A percentile compares a stretch with the other conserved stretches of the same genome.
Conservation (phyloP, 306 rosid species). For the Biancaea sappan region DNA sequence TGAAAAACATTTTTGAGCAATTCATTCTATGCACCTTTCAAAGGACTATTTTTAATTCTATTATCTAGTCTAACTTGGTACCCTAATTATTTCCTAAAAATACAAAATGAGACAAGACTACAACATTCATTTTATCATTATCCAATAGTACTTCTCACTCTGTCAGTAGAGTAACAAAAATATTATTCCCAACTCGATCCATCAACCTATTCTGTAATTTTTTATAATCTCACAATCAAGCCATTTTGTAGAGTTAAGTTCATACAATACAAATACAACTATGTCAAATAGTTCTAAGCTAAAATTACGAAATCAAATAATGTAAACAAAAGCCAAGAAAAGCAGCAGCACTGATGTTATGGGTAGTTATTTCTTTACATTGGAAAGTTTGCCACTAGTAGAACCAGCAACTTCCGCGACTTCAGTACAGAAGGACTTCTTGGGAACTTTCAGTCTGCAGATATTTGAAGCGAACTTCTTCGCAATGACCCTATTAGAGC, state of each 20-base stretch:
- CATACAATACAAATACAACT: neutral
- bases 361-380: conserved; percentile 41
- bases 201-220: neutral
- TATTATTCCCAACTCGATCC: neutral
- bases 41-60: neutral
- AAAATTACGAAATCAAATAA: neutral
- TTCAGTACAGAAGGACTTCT: conserved; percentile 47
- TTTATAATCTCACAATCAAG: neutral
- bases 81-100: neutral
- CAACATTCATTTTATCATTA: neutral
- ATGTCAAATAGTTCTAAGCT: neutral
- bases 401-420: conserved; percentile 52
- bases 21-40: neutral
- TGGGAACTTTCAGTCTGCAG: conserved; percentile 41
- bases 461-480: conserved; percentile 45
- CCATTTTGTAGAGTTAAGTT: neutral
- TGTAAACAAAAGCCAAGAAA: neutral
- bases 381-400: conserved; percentile 32
- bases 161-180: conserved; percentile 2
- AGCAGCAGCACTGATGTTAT: neutral
- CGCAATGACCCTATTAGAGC: conserved; percentile 51
- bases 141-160: neutral
- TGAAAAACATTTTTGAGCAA: neutral
- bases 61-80: neutral
- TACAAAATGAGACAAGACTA: conserved; percentile 3